Conservation (phyloP, 371 early-diverging fungal genomes). For the Mortierella sp. region DNA sequence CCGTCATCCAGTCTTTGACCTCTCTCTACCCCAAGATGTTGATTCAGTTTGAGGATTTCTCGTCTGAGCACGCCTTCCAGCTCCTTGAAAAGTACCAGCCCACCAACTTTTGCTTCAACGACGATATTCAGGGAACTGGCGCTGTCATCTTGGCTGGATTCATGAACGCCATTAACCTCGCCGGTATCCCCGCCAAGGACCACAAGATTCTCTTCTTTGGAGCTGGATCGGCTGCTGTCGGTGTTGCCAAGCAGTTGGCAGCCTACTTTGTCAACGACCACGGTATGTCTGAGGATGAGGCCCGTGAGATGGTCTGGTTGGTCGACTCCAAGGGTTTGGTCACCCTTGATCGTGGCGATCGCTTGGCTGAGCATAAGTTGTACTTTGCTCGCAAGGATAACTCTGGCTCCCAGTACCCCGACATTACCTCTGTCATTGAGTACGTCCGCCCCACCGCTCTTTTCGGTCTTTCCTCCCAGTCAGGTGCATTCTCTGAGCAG, state of each 20-base stretch:
- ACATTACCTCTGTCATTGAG: slow-evolving; percentile 79
- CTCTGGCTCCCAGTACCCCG: slow-evolving; percentile 76
- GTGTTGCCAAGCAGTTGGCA: slow-evolving; percentile 88
- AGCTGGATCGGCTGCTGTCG: slow-evolving; percentile 92
- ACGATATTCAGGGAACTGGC: slow-evolving; percentile 91
- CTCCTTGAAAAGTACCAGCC: slow-evolving; percentile 78
- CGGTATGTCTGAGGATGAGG: slow-evolving; percentile 78
- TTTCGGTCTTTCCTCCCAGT: slow-evolving; percentile 86
- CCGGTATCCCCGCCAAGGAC: slow-evolving; percentile 71
- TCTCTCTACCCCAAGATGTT: slow-evolving; percentile 82
- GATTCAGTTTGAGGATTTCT: slow-evolving; percentile 96
- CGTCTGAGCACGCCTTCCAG: slow-evolving; percentile 90
- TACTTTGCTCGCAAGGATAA: slow-evolving; percentile 88
- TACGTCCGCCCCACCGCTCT: slow-evolving; percentile 85
- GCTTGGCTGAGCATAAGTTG: slow-evolving; percentile 85
- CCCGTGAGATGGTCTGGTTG: slow-evolving; percentile 85
- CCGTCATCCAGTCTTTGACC: slow-evolving; percentile 80
- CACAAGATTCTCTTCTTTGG: slow-evolving; percentile 93
- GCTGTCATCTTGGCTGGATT: slow-evolving; percentile 93
- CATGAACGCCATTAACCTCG: slow-evolving; percentile 86
- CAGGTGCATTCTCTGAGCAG: slow-evolving; percentile 78
- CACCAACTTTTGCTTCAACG: slow-evolving; percentile 82
- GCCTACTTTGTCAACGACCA: slow-evolving; percentile 81
- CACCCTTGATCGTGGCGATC: slow-evolving; percentile 89
- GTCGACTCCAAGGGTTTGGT: slow-evolving; percentile 91